Evolutionary conservation across 2,329 filamentous ascomycete genomes (phyloP).

Genomic region (Xylariaceae sp.): DNA sequence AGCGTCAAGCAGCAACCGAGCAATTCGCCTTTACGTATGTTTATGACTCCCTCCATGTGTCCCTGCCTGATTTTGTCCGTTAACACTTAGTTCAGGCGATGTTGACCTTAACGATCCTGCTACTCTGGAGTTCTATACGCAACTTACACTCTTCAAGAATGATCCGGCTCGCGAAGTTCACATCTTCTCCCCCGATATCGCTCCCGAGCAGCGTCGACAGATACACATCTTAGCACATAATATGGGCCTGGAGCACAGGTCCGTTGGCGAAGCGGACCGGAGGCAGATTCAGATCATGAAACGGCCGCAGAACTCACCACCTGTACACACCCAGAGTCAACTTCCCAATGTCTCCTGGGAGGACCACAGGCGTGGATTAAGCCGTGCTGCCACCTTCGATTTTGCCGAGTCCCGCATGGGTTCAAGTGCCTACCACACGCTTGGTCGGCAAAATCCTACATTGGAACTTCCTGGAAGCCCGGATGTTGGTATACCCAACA

Average conservation of each 20-base stretch:
- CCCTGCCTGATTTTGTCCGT: conserved; percentile 10
- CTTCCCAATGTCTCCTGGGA: conserved; percentile 72
- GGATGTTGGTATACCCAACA: conserved; percentile 70
- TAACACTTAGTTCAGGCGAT: conserved; percentile 54
- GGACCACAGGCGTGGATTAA: conserved; percentile 81
- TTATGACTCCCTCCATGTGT: conserved; percentile 1
- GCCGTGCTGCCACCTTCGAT: conserved; percentile 95
- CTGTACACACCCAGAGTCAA: conserved; percentile 61
- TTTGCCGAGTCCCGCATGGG: conserved; percentile 78
- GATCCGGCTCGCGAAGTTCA: conserved; percentile 78
- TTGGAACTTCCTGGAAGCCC: conserved; percentile 86
- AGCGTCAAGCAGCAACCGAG: conserved; percentile 68
- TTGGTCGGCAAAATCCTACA: conserved; percentile 84
- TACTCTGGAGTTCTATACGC: conserved; percentile 87
- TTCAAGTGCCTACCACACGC: conserved; percentile 73
- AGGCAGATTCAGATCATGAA: conserved; percentile 92
- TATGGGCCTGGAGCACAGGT: conserved; percentile 90
- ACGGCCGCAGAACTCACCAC: conserved; percentile 60
- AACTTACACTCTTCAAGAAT: conserved; percentile 87
- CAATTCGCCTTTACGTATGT: conserved; percentile 56
- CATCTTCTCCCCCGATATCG: conserved; percentile 81
- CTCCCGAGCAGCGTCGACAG: conserved; percentile 83
- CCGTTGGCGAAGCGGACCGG: conserved; percentile 85
- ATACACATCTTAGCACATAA: conserved; percentile 96
- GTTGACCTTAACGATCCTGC: conserved; percentile 91